Percentiles rank a stretch among this genome's conserved stretches.
Evolutionary conservation across 73 alveolate genomes (phyloP).

Genomic region (Tetrahymena elliotti): DNA sequence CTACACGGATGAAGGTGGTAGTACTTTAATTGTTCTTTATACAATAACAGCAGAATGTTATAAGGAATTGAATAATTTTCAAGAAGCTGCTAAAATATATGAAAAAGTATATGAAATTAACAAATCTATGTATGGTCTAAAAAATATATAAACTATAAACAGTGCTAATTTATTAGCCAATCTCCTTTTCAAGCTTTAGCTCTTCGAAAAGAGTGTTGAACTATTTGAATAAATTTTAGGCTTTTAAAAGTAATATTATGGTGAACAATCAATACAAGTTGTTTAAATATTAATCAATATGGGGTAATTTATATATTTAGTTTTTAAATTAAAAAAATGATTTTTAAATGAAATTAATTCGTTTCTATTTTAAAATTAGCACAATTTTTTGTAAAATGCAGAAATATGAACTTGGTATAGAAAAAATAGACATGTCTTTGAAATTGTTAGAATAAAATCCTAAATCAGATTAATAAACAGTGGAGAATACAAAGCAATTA

Average conservation of each 20-base stretch:
- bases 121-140: not conserved
- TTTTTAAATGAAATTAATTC: no score
- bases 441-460: not conserved
- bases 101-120: not conserved
- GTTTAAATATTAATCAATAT: not conserved
- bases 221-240: not conserved
- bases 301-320: not conserved
- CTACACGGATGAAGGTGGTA: not conserved
- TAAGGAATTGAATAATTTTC: not conserved
- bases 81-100: not conserved
- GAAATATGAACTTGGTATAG: not conserved
- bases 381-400: not conserved
- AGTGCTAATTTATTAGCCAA: not conserved
- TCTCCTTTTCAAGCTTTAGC: not conserved
- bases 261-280: not conserved
- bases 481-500: not conserved
- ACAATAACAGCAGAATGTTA: not conserved
- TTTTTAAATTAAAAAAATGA: no score
- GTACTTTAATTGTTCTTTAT: not conserved
- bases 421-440: not conserved
- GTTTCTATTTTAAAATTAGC: not conserved
- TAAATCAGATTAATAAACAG: not conserved
- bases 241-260: not conserved
- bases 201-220: not conserved
- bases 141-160: not conserved